A percentile compares a stretch with the other conserved stretches of the same genome.
Evolutionary conservation across 345 rosid species (phyloP).

Genomic region (Citrus inodora): DNA sequence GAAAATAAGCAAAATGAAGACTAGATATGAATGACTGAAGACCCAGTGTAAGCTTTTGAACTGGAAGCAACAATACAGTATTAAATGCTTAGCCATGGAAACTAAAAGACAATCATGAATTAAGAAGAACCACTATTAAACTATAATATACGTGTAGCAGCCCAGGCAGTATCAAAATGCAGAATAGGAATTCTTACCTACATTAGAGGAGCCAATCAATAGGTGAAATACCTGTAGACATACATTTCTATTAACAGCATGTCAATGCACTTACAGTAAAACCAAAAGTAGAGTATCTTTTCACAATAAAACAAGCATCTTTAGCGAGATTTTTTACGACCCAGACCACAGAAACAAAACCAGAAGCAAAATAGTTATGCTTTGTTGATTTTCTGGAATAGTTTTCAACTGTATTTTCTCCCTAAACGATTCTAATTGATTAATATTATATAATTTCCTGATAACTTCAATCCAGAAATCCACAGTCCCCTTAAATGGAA

Average conservation of each 20-base stretch:
- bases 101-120: background rate
- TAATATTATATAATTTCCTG: background rate
- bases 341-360: background rate
- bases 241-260: constrained; percentile 11
- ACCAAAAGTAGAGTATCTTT: background rate
- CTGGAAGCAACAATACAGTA: background rate
- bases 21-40: background rate
- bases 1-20: background rate
- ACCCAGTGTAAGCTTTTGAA: background rate
- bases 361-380: background rate
- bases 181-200: constrained; percentile 34
- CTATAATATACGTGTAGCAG: background rate
- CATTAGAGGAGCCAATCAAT: constrained; percentile 53
- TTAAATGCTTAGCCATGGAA: background rate
- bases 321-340: background rate
- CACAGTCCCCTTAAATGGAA: constrained; percentile 9
- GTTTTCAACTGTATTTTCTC: background rate
- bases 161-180: constrained; percentile 3
- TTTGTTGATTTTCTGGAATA: background rate
- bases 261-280: constrained; percentile 8
- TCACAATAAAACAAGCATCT: background rate
- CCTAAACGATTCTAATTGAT: background rate
- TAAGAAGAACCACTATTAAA: background rate
- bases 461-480: constrained; percentile 6
- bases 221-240: constrained; percentile 60